These are phyloP conservation scores for Trypanosoma melophagium DNA, from an alignment of 208 protist species.

Conservation along the genomic window DNA sequence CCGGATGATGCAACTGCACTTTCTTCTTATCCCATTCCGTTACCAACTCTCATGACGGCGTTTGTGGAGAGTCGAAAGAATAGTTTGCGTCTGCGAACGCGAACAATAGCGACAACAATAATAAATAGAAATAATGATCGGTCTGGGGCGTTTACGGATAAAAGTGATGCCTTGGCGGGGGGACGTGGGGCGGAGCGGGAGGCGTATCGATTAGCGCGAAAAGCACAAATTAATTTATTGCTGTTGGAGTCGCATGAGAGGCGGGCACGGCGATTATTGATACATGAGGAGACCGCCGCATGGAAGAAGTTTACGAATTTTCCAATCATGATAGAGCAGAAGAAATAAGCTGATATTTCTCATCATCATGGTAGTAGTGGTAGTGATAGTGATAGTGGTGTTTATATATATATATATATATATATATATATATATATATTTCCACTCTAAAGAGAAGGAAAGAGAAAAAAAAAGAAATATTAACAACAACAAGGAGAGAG, in stretches of 20 bases:
- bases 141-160: constrained; percentile 16
- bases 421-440: too few species aligned
- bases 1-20: not conserved
- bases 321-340: too few species aligned
- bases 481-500: too few species aligned
- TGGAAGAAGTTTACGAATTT: too few species aligned
- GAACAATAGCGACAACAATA: not conserved
- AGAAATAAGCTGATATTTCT: too few species aligned
- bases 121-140: not conserved
- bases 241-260: constrained; percentile 27
- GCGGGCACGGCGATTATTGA: constrained; percentile 10
- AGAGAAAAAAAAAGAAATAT: too few species aligned
- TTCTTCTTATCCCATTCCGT: constrained; percentile 17
- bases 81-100: too few species aligned
- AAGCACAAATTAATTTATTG: constrained; percentile 14
- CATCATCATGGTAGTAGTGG: too few species aligned
- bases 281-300: constrained; percentile 6
- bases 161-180: constrained; percentile 25
- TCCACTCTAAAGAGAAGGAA: too few species aligned
- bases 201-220: constrained; percentile 14
- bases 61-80: not conserved
- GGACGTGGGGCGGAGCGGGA: constrained; percentile 24
- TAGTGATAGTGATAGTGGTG: not conserved
- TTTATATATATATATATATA: not conserved
- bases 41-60: constrained; percentile 12